A percentile compares a stretch with the other conserved stretches of the same genome.
Conservation (phyloP, 306 rosid species). For the barrel medic (Medicago truncatula) region DNA sequence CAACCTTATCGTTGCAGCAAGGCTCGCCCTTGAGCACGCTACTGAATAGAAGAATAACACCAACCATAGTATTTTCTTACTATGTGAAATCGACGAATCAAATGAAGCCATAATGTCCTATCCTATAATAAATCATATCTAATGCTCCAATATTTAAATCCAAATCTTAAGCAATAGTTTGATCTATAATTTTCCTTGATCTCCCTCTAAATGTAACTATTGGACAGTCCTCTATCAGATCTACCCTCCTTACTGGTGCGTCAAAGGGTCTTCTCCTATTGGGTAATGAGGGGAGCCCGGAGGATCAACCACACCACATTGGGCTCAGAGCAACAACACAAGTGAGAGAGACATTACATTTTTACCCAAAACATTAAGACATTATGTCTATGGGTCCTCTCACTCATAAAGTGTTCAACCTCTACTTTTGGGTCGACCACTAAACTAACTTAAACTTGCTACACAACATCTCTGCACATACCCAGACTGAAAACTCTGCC, state of each 20-base stretch:
- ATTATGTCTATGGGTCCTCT: too few relatives aligned
- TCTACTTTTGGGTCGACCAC: too few relatives aligned
- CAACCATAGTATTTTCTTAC: not conserved
- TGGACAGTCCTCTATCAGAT: not conserved
- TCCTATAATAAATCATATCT: not conserved
- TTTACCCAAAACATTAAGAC: too few relatives aligned
- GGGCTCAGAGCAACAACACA: too few relatives aligned
- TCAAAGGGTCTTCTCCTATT: not conserved
- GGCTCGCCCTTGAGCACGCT: not conserved
- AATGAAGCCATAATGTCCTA: not conserved
- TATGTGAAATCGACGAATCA: not conserved
- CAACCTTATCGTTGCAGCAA: slow-evolving; percentile 1
- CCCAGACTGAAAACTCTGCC: not conserved
- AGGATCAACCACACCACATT: too few relatives aligned
- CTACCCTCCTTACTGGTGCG: not conserved
- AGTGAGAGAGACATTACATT: too few relatives aligned
- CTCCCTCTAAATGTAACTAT: not conserved
- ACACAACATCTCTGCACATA: not conserved
- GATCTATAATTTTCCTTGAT: not conserved
- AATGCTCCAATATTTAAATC: not conserved
- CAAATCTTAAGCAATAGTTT: not conserved
- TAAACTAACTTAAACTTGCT: too few relatives aligned
- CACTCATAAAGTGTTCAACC: too few relatives aligned
- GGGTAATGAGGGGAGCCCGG: too few relatives aligned
- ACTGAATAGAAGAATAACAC: not conserved